Conservation (phyloP, 345 rosid genomes). For the Rhodomyrtus tomentosa region DNA sequence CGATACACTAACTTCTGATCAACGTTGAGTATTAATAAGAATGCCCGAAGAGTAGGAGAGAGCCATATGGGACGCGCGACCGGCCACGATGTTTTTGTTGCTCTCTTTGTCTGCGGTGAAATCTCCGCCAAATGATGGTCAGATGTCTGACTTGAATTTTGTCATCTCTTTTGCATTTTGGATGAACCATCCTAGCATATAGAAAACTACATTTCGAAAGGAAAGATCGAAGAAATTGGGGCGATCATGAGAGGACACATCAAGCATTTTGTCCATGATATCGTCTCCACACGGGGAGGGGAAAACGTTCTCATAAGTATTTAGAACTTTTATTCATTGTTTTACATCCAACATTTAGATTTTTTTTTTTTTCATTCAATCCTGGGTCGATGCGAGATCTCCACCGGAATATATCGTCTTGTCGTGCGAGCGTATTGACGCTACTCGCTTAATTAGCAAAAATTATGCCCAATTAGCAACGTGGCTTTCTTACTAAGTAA, state of each 20-base stretch:
- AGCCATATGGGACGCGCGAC: not conserved
- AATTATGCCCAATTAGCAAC: too few species aligned
- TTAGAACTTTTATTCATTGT: not conserved
- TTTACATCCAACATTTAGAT: too few species aligned
- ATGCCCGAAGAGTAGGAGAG: not conserved
- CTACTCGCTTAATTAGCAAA: too few species aligned
- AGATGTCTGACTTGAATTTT: not conserved
- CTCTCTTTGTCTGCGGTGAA: not conserved
- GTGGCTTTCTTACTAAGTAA: too few species aligned
- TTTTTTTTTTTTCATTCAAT: too few species aligned
- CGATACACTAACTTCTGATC: not conserved
- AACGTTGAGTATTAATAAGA: not conserved
- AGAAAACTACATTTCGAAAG: not conserved
- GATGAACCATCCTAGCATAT: not conserved
- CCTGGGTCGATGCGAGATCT: too few species aligned
- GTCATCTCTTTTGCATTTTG: not conserved
- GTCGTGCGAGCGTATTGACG: too few species aligned
- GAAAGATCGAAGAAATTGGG: not conserved
- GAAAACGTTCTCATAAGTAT: not conserved
- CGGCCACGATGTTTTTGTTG: not conserved
- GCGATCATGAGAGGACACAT: not conserved
- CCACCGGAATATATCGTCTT: too few species aligned
- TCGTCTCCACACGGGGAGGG: not conserved
- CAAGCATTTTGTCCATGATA: not conserved
- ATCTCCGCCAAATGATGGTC: not conserved